Conservation (phyloP, 306 rosid species). For the Arachis hypogaea region DNA sequence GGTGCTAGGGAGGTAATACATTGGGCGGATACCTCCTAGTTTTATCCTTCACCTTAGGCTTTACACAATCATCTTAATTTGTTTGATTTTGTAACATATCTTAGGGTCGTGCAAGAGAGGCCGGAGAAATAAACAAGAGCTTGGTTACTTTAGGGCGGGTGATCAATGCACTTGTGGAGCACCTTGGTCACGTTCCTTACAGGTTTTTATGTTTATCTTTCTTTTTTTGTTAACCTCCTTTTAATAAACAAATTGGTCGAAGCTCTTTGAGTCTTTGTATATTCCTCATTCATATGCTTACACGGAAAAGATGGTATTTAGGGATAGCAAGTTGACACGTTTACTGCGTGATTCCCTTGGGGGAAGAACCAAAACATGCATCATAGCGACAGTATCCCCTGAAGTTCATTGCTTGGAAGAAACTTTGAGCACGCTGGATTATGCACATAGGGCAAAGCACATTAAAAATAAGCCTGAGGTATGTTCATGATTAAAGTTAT, state of each 20-base stretch:
- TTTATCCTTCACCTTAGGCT: no score
- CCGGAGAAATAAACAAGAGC: slow-evolving; percentile 98
- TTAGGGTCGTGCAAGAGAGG: slow-evolving; percentile 98
- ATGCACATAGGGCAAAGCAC: slow-evolving; percentile 94
- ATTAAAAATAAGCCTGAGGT: slow-evolving; percentile 97
- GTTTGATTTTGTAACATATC: slow-evolving; percentile 26
- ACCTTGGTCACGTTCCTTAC: slow-evolving; percentile 96
- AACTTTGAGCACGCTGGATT: slow-evolving; percentile 91
- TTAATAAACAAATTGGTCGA: no score
- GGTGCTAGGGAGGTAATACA: slow-evolving; percentile 96
- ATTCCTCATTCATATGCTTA: slow-evolving; percentile 21
- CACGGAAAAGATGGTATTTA: slow-evolving; percentile 38
- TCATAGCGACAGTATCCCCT: slow-evolving; percentile 96
- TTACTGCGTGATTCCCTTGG: slow-evolving; percentile 98
- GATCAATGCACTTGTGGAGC: slow-evolving; percentile 92
- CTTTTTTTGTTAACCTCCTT: no score
- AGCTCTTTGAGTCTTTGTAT: neutral
- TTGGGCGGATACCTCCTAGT: neutral
- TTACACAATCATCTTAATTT: neutral
- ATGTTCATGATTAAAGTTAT: slow-evolving; percentile 19
- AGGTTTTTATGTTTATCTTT: slow-evolving; percentile 42
- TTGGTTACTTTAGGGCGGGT: slow-evolving; percentile 95
- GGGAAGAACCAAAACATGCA: slow-evolving; percentile 97
- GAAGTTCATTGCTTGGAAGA: slow-evolving; percentile 98
- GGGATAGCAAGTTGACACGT: slow-evolving; percentile 98